These are phyloP conservation scores for Fusarium irregulare DNA, from an alignment of 2,329 filamentous ascomycete genomes.

Conservation along the genomic window DNA sequence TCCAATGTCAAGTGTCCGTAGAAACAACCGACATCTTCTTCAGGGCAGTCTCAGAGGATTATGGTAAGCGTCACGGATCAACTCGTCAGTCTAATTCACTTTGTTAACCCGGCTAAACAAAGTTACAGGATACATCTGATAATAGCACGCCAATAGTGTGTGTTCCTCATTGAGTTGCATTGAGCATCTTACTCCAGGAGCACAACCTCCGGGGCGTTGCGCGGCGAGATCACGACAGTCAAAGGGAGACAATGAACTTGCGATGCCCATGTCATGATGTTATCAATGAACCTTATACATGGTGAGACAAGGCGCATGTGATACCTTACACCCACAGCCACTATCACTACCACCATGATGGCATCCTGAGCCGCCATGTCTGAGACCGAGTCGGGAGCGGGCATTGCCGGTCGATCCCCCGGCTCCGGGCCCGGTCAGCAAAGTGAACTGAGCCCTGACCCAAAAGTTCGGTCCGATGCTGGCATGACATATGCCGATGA, in stretches of 20 bases:
- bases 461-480: background rate
- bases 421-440: background rate
- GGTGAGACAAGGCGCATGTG: background rate
- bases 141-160: background rate
- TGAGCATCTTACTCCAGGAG: background rate
- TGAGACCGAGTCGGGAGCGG: conserved; percentile 21
- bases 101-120: too few species aligned
- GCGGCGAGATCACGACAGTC: background rate
- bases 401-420: conserved; percentile 29
- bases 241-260: background rate
- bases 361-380: background rate
- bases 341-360: background rate
- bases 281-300: background rate
- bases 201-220: background rate
- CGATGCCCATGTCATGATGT: background rate
- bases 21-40: background rate
- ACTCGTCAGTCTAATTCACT: background rate
- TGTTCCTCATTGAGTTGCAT: background rate
- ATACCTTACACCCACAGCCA: background rate
- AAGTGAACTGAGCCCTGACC: background rate
- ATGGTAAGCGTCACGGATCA: background rate
- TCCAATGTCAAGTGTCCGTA: fast-evolving
- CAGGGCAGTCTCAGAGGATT: background rate
- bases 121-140: background rate
- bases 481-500: conserved; percentile 4